These are phyloP conservation scores for Sanghuangporus sanghuang DNA, from an alignment of 1,284 basidiomycete genomes.

Conservation along the genomic window DNA sequence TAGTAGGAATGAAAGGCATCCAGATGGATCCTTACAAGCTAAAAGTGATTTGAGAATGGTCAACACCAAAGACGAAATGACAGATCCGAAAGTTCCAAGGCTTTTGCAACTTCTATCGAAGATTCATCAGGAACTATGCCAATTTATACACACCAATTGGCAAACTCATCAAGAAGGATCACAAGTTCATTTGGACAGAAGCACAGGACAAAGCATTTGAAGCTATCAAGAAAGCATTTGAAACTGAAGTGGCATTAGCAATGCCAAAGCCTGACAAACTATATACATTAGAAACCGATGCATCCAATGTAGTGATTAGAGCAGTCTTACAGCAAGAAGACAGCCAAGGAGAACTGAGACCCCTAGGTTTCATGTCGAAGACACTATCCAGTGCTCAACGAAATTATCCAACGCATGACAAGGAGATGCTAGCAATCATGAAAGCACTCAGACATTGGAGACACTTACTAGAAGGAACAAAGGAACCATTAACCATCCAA, in stretches of 20 bases:
- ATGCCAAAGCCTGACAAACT: not conserved
- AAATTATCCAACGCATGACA: slow-evolving; percentile 35
- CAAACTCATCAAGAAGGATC: no score
- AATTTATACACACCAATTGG: no score
- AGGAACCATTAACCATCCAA: slow-evolving; percentile 20
- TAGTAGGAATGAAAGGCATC: no score
- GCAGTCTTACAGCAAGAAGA: slow-evolving; percentile 21
- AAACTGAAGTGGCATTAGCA: slow-evolving; percentile 19
- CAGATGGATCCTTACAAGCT: no score
- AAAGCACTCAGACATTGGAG: slow-evolving; percentile 29
- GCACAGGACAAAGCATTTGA: slow-evolving; percentile 25
- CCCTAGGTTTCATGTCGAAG: slow-evolving; percentile 26
- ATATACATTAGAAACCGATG: slow-evolving; percentile 20
- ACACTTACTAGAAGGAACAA: slow-evolving; percentile 26
- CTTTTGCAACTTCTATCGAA: no score
- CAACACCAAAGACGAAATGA: no score
- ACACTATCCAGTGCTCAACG: slow-evolving; percentile 24
- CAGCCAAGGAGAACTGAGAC: slow-evolving; percentile 19
- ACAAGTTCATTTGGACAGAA: slow-evolving; percentile 25
- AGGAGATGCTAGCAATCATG: slow-evolving; percentile 33
- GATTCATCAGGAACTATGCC: no score
- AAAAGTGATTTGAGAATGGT: no score
- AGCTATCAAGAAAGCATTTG: slow-evolving; percentile 24
- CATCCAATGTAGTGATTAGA: slow-evolving; percentile 17
- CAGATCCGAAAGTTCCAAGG: no score